Percentiles rank a stretch among this genome's conserved stretches.
Evolutionary conservation across 345 rosid genomes (phyloP).

Genomic region (Iberis pinnata): DNA sequence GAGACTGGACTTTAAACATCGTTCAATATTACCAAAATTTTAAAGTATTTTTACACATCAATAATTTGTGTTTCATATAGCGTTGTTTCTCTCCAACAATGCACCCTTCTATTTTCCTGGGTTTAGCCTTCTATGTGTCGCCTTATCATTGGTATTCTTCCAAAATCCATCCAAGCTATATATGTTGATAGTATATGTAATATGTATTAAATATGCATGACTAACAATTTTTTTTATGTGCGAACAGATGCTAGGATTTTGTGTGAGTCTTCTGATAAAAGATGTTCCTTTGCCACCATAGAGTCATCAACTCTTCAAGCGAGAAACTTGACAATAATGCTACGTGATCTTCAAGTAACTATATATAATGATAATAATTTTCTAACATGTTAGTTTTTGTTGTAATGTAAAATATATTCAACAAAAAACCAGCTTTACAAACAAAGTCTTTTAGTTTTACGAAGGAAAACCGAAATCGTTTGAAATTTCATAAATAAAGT

Average conservation of each 20-base stretch:
- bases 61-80: slow-evolving; percentile 31
- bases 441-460: no score
- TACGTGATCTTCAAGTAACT: no score
- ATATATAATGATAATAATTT: no score
- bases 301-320: background rate
- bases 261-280: slow-evolving; percentile 54
- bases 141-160: slow-evolving; percentile 41
- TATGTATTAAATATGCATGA: background rate
- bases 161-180: background rate
- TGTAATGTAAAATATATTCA: no score
- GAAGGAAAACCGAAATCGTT: no score
- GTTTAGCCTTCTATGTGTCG: slow-evolving; percentile 61
- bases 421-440: no score
- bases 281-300: slow-evolving; percentile 2
- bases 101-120: slow-evolving; percentile 85
- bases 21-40: background rate
- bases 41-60: background rate
- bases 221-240: background rate
- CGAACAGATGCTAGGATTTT: slow-evolving; percentile 59
- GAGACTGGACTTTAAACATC: background rate
- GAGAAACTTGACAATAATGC: slow-evolving; percentile 7
- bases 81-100: slow-evolving; percentile 61
- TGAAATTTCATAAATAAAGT: no score
- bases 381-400: no score
- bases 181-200: background rate